Conservation (phyloP, 2,329 filamentous ascomycete species). For the Chaetomiaceae sp. region DNA sequence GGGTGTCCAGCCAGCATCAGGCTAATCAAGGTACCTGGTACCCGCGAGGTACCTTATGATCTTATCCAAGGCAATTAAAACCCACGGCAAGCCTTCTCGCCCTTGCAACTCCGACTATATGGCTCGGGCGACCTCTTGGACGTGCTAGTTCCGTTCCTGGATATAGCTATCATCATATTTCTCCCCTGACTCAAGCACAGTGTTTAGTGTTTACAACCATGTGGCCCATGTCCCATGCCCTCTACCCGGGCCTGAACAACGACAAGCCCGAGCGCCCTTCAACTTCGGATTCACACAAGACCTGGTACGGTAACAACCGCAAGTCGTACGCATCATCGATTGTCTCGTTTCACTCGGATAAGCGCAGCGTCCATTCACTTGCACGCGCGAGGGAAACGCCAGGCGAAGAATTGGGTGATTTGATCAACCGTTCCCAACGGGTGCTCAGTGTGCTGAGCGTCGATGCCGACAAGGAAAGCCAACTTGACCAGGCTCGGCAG, state of each 20-base stretch:
- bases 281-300: not conserved
- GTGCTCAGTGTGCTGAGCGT: not conserved
- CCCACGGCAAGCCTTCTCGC: not conserved
- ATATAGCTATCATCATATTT: not conserved
- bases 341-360: not conserved
- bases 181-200: not conserved
- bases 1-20: not conserved
- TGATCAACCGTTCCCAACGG: not conserved
- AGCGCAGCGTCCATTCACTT: not conserved
- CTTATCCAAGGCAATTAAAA: not conserved
- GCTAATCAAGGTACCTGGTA: not conserved
- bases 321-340: conserved; percentile 1
- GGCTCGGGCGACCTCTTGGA: not conserved
- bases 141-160: not conserved
- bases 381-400: not conserved
- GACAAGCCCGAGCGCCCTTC: not conserved
- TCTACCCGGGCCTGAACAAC: not conserved
- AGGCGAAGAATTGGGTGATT: not conserved
- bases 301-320: conserved; percentile 4
- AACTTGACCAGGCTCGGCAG: not conserved
- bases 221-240: conserved; percentile 7
- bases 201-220: not conserved
- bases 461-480: not conserved
- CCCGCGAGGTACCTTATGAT: not conserved
- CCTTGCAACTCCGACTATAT: not conserved